A percentile compares a stretch with the other conserved stretches of the same genome.
phyloP scores from a whole-genome alignment of 1,139 yeast genomes.

The Martiniozyma asiatica region DNA sequence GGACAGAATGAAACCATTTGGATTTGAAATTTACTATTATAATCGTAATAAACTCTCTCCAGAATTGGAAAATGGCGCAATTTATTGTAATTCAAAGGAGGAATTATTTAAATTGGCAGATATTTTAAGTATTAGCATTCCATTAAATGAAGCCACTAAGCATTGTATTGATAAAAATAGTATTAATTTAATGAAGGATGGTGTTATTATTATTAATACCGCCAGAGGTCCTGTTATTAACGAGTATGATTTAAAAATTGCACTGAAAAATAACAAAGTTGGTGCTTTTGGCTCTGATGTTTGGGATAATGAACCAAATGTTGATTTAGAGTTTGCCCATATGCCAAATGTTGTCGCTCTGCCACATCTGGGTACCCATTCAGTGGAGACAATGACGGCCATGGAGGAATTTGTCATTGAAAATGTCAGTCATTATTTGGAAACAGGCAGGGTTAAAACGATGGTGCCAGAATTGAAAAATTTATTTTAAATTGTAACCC shows the following conservation, averaged over 20 bases:
- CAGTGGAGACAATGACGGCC: slow-evolving; percentile 40
- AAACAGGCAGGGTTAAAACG: slow-evolving; percentile 50
- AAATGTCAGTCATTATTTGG: slow-evolving; percentile 31
- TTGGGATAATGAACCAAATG: slow-evolving; percentile 71
- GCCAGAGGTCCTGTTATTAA: slow-evolving; percentile 52
- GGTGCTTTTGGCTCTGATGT: slow-evolving; percentile 75
- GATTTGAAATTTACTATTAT: slow-evolving; percentile 54
- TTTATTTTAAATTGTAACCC: too few species aligned
- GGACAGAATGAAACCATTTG: slow-evolving; percentile 52
- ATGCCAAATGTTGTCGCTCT: slow-evolving; percentile 50
- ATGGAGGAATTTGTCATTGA: slow-evolving; percentile 44
- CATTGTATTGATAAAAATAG: slow-evolving; percentile 47
- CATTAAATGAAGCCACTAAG: slow-evolving; percentile 38
- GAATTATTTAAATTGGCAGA: slow-evolving; percentile 46
- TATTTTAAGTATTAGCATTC: slow-evolving; percentile 50
- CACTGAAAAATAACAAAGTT: slow-evolving; percentile 58
- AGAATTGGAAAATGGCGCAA: slow-evolving; percentile 41
- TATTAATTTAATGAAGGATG: slow-evolving; percentile 51
- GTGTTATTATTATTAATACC: slow-evolving; percentile 53
- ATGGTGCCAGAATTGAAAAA: slow-evolving; percentile 55
- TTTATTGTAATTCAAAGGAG: slow-evolving; percentile 39
- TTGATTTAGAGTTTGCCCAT: slow-evolving; percentile 42
- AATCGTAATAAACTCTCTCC: slow-evolving; percentile 44
- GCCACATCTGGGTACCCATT: slow-evolving; percentile 79
- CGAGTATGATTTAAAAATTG: slow-evolving; percentile 42